Percentiles rank a stretch among this genome's conserved stretches.
Evolutionary conservation across 2,329 filamentous ascomycete species (phyloP).

Genomic region (Lasiodiplodia sp.): DNA sequence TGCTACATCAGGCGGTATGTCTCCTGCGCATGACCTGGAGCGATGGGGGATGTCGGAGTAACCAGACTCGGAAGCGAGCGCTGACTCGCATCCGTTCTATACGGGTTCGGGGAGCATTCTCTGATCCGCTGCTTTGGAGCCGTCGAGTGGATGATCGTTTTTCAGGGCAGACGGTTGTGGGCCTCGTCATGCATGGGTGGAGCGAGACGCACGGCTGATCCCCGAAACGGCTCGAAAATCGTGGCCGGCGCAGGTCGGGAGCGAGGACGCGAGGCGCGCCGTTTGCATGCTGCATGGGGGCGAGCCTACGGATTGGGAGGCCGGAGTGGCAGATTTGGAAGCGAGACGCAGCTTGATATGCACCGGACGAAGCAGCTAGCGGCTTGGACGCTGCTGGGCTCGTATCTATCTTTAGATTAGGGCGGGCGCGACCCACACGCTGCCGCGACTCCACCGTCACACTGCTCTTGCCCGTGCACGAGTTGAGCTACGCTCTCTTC

Average conservation of each 20-base stretch:
- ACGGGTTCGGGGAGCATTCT: background rate
- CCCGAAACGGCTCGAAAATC: background rate
- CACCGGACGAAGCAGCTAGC: background rate
- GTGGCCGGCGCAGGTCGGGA: background rate
- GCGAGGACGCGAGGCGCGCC: background rate
- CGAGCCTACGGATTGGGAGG: background rate
- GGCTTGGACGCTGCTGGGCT: background rate
- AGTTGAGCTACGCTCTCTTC: background rate
- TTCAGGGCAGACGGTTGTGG: background rate
- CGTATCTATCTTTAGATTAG: slow-evolving; percentile 26
- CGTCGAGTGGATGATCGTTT: background rate
- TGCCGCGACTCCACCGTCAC: slow-evolving; percentile 25
- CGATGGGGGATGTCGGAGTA: background rate
- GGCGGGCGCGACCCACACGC: slow-evolving; percentile 14
- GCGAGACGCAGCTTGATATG: background rate
- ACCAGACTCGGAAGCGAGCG: background rate
- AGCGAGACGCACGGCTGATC: background rate
- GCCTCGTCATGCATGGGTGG: background rate
- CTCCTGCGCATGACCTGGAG: background rate
- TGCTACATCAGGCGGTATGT: background rate
- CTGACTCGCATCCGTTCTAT: background rate
- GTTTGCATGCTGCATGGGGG: background rate
- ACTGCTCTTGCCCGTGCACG: slow-evolving; percentile 17
- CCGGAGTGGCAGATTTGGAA: too few relatives aligned
- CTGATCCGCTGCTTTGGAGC: background rate